Evolutionary conservation across 1,139 yeast genomes (phyloP), one percentile per base, ranked within the genome.

Genomic region (Taphrina pruni): DNA sequence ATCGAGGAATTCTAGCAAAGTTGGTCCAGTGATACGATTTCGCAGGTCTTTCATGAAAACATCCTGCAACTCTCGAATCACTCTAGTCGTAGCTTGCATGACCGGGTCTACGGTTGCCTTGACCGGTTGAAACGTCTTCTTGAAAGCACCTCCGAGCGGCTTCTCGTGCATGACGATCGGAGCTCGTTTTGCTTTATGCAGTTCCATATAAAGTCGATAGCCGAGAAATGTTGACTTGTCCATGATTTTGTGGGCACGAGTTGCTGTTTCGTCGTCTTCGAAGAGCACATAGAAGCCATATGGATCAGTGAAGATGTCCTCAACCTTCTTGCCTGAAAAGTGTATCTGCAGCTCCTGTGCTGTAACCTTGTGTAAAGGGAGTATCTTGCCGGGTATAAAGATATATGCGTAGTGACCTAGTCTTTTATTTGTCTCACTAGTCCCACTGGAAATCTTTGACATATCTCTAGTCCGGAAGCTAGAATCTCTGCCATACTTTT

Each of bases 21-120:
- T 82, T 0, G 96, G 93, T 0, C 91, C 93, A 46, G 90, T 84
- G 6, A 89, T 80, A 72, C 92, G 85, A 75, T 88, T 94, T 74
- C 90, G 82, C 46, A 91, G 85, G 78, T 91, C 97, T 72, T 88
- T 88, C 48, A 87, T 80, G 66, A 91, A 78, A 67, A 88, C 86
- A 6, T 82, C 80, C 72, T 85, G 86, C 69, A 91, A 82, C 72
- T 91, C 97, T 70, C 84, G 85, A 46, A 87, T 77, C 56, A 91
- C 80, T 72, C 84, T 79, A 55, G 83, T 81, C 0, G 85, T 81
- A 0, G 96, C 89, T 69, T 87, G 90, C 45, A 84, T 85, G 1
- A 82, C 75, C 17, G 78, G 77, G 66, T 78, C 72, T 48, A 2
- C 79, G 1, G 81, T 75, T 17, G 77, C 77, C 64, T 78, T 72